These are phyloP conservation scores for Solanum raphanifolium DNA, from an alignment of 257 asterid species.

Conservation along the genomic window DNA sequence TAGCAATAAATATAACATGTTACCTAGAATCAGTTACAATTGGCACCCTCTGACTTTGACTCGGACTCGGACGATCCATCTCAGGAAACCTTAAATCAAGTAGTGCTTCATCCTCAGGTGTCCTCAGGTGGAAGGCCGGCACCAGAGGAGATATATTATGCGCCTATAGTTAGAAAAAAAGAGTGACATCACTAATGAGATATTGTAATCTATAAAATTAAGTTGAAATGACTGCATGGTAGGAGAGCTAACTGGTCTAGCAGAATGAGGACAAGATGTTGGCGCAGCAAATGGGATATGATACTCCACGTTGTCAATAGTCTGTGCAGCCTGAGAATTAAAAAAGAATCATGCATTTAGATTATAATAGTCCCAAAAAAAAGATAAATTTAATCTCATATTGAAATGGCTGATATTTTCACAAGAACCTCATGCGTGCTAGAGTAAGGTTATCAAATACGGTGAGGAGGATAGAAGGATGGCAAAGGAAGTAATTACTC, in stretches of 20 bases:
- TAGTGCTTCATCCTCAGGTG: background rate
- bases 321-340: background rate
- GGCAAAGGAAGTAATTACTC: background rate
- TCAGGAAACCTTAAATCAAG: background rate
- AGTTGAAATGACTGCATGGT: background rate
- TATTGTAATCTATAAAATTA: background rate
- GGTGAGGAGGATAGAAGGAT: background rate
- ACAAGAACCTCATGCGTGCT: background rate
- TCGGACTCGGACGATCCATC: background rate
- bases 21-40: conserved; percentile 6
- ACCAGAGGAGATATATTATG: background rate
- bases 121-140: background rate
- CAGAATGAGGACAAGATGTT: background rate
- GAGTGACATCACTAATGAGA: background rate
- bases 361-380: background rate
- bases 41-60: background rate
- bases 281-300: background rate
- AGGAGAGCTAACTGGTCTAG: background rate
- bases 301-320: background rate
- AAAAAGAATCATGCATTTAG: background rate
- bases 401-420: background rate
- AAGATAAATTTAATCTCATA: background rate
- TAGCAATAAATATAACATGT: background rate
- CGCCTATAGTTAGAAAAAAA: background rate
- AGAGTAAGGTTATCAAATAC: background rate